A percentile compares a stretch with the other conserved stretches of the same genome.
Conservation (phyloP, 352 stramenopile species). For the Pythium rhizo-oryzae region DNA sequence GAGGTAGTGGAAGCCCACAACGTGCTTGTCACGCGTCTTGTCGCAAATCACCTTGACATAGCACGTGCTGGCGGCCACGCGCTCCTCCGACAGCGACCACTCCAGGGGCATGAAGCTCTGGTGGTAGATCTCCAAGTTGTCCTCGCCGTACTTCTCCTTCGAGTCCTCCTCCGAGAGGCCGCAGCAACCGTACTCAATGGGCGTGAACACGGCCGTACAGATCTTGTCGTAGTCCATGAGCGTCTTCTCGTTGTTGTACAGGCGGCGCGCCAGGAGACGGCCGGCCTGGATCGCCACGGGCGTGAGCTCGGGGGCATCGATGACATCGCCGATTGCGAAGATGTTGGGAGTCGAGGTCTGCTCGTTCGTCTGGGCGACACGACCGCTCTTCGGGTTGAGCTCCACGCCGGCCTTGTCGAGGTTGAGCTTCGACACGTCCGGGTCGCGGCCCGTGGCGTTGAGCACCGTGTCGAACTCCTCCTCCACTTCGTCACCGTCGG, state of each 20-base stretch:
- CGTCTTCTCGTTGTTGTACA: conserved; percentile 84
- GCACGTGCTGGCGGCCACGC: conserved; percentile 69
- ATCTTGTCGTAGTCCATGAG: conserved; percentile 95
- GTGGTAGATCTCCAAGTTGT: conserved; percentile 96
- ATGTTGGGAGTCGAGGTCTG: conserved; percentile 95
- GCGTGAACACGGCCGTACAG: conserved; percentile 95
- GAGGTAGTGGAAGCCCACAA: conserved; percentile 98
- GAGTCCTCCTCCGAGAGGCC: conserved; percentile 97
- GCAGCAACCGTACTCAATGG: conserved; percentile 97
- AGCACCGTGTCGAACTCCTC: conserved; percentile 98
- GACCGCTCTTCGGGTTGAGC: conserved; percentile 91
- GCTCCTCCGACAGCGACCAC: conserved; percentile 85
- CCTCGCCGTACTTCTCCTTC: conserved; percentile 85
- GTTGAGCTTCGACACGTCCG: conserved; percentile 92
- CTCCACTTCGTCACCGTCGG: conserved; percentile 52
- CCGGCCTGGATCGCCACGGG: conserved; percentile 98
- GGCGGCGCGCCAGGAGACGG: conserved; percentile 86
- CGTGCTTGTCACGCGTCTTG: conserved; percentile 83
- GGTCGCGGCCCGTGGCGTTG: conserved; percentile 92
- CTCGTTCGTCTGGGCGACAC: conserved; percentile 92
- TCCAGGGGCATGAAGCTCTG: conserved; percentile 97
- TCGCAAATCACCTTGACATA: conserved; percentile 97
- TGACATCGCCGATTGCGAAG: conserved; percentile 97
- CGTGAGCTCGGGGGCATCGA: conserved; percentile 97
- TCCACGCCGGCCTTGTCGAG: conserved; percentile 88